phyloP scores from a whole-genome alignment of 192 early-diverging fungal species.

The Geranomyces michiganensis region DNA sequence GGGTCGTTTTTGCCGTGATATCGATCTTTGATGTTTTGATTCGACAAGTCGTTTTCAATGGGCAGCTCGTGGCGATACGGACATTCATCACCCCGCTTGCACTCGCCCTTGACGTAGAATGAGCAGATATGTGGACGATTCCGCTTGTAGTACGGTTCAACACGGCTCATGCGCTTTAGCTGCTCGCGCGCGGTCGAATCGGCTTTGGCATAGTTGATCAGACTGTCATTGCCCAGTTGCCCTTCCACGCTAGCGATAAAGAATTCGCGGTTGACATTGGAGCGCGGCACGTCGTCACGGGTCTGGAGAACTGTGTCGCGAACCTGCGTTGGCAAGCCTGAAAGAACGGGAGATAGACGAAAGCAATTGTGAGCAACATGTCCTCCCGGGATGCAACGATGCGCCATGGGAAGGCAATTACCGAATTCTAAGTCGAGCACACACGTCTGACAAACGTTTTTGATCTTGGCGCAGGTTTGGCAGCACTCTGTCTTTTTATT shows the following conservation, averaged over 20 bases:
- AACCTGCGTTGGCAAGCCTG: constrained; percentile 88
- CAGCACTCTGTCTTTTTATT: constrained; percentile 99
- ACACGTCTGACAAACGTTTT: constrained; percentile 99
- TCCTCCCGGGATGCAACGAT: neutral
- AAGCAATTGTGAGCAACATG: neutral
- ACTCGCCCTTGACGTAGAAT: constrained; percentile 91
- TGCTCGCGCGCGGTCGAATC: constrained; percentile 75
- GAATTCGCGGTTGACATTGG: constrained; percentile 87
- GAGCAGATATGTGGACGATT: constrained; percentile 92
- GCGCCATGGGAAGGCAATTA: too few relatives aligned
- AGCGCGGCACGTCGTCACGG: constrained; percentile 75
- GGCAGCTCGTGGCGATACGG: constrained; percentile 95
- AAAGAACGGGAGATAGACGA: neutral
- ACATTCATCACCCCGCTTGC: constrained; percentile 92
- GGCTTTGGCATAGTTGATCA: constrained; percentile 71
- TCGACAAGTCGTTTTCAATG: constrained; percentile 74
- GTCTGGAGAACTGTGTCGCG: constrained; percentile 83
- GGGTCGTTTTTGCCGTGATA: constrained; percentile 96
- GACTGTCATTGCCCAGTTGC: constrained; percentile 54
- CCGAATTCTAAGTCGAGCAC: constrained; percentile 93
- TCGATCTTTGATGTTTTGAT: constrained; percentile 94
- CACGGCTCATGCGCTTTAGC: constrained; percentile 76
- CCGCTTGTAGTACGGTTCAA: constrained; percentile 89
- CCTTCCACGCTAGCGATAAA: constrained; percentile 80
- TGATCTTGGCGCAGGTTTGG: constrained; percentile 95